phyloP scores from a whole-genome alignment of 257 asterid genomes.

The Solanum okadae region DNA sequence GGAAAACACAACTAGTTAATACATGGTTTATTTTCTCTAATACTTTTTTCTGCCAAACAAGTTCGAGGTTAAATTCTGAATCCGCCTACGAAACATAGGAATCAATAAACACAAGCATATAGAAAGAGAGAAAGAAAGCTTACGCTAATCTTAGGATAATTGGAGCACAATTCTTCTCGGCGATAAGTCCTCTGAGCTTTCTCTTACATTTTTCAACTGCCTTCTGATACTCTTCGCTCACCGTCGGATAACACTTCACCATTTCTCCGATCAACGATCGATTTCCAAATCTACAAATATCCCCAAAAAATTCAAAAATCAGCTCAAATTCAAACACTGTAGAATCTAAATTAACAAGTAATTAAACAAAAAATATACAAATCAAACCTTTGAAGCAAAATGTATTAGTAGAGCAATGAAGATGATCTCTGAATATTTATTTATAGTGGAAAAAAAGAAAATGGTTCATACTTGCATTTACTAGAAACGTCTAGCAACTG shows the following conservation, averaged over 20 bases:
- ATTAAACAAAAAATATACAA: neutral
- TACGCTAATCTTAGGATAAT: slow-evolving; percentile 83
- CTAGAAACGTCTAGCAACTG: neutral
- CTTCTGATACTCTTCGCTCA: slow-evolving; percentile 60
- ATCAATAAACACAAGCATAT: too few relatives aligned
- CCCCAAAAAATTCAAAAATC: neutral
- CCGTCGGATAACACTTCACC: slow-evolving; percentile 73
- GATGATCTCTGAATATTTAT: neutral
- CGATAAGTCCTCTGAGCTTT: slow-evolving; percentile 85
- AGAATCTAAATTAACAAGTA: neutral
- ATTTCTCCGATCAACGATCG: slow-evolving; percentile 10
- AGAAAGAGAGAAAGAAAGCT: neutral
- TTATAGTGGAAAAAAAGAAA: neutral
- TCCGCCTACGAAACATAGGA: neutral
- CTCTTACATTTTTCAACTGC: slow-evolving; percentile 71
- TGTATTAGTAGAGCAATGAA: neutral
- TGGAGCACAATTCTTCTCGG: slow-evolving; percentile 86
- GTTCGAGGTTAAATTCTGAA: too few relatives aligned
- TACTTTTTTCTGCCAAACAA: too few relatives aligned
- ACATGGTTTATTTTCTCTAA: too few relatives aligned
- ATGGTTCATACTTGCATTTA: neutral
- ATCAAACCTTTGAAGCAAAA: neutral
- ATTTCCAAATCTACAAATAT: neutral
- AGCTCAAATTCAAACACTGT: neutral
- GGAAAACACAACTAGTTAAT: too few relatives aligned